Percentiles rank a stretch among this genome's conserved stretches.
Conservation (phyloP, 768 basidiomycete genomes). For the Leccinellum albellum region DNA sequence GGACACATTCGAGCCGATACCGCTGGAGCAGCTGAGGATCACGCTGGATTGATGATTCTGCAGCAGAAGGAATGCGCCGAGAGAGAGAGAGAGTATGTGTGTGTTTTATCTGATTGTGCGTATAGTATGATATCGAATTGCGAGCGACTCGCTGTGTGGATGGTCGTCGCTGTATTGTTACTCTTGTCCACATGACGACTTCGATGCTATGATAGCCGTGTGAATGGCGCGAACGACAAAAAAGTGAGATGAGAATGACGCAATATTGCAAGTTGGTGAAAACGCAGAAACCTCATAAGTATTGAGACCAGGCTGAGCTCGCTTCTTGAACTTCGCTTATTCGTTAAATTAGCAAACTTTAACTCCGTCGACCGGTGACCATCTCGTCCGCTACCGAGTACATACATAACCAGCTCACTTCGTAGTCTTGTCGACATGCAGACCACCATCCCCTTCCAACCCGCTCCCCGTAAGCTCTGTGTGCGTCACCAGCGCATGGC, state of each 20-base stretch:
- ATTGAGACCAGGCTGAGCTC: background rate
- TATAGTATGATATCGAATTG: slow-evolving; percentile 36
- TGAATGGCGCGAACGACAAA: slow-evolving; percentile 8
- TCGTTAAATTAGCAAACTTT: too few species aligned
- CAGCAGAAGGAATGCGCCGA: slow-evolving; percentile 22
- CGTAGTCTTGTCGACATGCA: background rate
- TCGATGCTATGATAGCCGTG: slow-evolving; percentile 17
- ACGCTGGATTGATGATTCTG: slow-evolving; percentile 72
- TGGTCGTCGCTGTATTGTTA: slow-evolving; percentile 31
- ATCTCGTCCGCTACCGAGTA: too few species aligned
- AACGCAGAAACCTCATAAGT: too few species aligned
- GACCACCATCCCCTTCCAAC: slow-evolving; percentile 1
- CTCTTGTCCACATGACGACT: background rate
- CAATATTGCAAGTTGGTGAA: slow-evolving; percentile 28
- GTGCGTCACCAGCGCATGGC: slow-evolving; percentile 95
- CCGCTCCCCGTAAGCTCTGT: slow-evolving; percentile 68
- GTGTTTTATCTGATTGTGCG: slow-evolving; percentile 32
- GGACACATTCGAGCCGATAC: slow-evolving; percentile 94
- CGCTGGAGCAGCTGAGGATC: slow-evolving; percentile 92
- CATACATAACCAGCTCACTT: too few species aligned
- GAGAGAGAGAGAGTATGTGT: slow-evolving; percentile 1
- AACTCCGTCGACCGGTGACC: too few species aligned
- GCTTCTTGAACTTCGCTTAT: background rate
- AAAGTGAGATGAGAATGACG: slow-evolving; percentile 19
- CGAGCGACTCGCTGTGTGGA: slow-evolving; percentile 22